These are phyloP conservation scores for Chalciporus piperatoides DNA, from an alignment of 1,284 basidiomycete genomes.

Conservation along the genomic window DNA sequence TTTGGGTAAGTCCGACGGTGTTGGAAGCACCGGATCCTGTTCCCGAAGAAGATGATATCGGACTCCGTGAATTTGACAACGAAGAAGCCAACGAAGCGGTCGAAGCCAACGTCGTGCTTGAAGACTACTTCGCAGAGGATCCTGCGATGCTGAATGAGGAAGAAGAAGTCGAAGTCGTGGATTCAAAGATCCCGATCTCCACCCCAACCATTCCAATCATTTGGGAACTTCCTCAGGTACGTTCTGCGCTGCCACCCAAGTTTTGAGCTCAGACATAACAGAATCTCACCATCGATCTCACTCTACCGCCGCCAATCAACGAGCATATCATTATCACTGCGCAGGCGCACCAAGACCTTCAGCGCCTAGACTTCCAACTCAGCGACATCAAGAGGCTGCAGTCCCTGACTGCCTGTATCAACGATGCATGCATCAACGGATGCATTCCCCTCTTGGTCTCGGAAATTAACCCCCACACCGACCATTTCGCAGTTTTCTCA, in stretches of 20 bases:
- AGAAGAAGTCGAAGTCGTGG: neutral
- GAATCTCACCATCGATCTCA: neutral
- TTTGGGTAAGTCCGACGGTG: neutral
- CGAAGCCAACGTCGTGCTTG: neutral
- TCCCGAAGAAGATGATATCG: neutral
- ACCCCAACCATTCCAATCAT: neutral
- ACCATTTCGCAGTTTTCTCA: neutral
- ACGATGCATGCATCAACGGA: conserved; percentile 13
- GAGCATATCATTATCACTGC: neutral
- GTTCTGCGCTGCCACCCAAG: neutral
- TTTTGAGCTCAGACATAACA: neutral
- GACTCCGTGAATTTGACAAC: neutral
- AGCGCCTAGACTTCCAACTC: conserved; percentile 1
- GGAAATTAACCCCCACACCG: neutral
- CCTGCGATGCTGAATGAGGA: neutral
- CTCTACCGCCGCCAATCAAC: no score
- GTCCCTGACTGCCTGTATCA: conserved; percentile 5
- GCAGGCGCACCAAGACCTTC: neutral
- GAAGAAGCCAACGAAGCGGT: neutral
- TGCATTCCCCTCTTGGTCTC: conserved; percentile 8
- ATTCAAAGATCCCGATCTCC: no score
- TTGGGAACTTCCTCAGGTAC: neutral
- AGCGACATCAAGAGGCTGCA: conserved; percentile 2
- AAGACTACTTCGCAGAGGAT: neutral
- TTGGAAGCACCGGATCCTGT: neutral